A percentile compares a stretch with the other conserved stretches of the same genome.
Evolutionary conservation across 495 filamentous ascomycete species (phyloP).

Genomic region (Usnea hakonensis): DNA sequence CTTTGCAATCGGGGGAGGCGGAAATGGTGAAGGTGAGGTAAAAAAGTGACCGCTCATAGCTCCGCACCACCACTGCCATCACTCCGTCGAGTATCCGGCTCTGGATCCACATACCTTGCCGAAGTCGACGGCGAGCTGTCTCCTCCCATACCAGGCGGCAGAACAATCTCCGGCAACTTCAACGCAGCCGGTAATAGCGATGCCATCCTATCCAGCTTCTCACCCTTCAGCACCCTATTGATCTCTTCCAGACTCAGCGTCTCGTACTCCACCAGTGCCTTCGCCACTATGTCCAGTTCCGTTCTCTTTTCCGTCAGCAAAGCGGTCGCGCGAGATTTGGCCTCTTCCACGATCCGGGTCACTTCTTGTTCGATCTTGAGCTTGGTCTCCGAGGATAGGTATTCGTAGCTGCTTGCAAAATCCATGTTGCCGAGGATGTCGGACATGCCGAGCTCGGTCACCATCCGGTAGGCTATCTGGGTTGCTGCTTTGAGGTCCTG

Average conservation of each 20-base stretch:
- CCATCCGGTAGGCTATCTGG: slow-evolving; percentile 68
- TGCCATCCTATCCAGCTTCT: slow-evolving; percentile 61
- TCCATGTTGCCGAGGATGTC: slow-evolving; percentile 84
- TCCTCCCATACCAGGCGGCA: slow-evolving; percentile 19
- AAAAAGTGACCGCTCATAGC: not conserved
- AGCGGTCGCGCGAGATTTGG: slow-evolving; percentile 56
- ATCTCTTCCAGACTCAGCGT: slow-evolving; percentile 82
- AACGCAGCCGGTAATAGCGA: slow-evolving; percentile 34
- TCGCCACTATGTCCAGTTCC: slow-evolving; percentile 78
- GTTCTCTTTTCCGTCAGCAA: slow-evolving; percentile 62
- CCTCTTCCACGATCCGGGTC: slow-evolving; percentile 74
- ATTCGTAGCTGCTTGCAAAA: slow-evolving; percentile 67
- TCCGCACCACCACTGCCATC: not conserved
- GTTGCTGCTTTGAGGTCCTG: slow-evolving; percentile 83
- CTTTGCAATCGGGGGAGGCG: not conserved
- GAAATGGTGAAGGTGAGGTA: not conserved
- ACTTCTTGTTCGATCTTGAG: slow-evolving; percentile 80
- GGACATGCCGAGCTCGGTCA: slow-evolving; percentile 83
- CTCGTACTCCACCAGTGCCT: slow-evolving; percentile 90
- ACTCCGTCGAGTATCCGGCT: not conserved
- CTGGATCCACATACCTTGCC: not conserved
- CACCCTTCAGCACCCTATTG: slow-evolving; percentile 74
- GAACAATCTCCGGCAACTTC: slow-evolving; percentile 20
- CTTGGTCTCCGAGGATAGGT: slow-evolving; percentile 75
- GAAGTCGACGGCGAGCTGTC: not conserved